A percentile compares a stretch with the other conserved stretches of the same genome.
These are phyloP conservation scores for Leishmania arabica DNA, from an alignment of 208 protist genomes.

Conservation along the genomic window DNA sequence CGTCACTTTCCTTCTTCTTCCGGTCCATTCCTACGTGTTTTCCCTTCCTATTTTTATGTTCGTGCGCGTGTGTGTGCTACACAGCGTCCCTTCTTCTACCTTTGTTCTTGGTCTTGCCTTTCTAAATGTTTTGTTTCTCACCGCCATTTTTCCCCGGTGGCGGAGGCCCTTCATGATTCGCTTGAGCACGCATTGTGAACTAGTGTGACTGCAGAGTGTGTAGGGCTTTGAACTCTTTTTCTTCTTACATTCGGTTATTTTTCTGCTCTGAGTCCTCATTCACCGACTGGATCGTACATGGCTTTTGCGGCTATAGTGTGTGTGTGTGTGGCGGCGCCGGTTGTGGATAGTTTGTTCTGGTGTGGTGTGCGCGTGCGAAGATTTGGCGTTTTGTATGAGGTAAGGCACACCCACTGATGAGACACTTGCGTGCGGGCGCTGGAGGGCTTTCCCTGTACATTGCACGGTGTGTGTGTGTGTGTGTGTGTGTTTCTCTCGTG, in stretches of 20 bases:
- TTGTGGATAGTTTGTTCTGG: neutral
- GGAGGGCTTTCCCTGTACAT: neutral
- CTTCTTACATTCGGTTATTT: neutral
- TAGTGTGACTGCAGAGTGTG: neutral
- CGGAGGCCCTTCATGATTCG: neutral
- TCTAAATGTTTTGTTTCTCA: neutral
- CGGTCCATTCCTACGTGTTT: slow-evolving; percentile 14
- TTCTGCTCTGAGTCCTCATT: slow-evolving; percentile 4
- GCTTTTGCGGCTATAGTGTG: neutral
- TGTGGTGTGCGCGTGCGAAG: neutral
- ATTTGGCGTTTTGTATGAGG: neutral
- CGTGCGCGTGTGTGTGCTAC: neutral
- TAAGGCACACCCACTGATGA: neutral
- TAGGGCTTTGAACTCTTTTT: neutral
- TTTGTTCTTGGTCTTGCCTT: neutral
- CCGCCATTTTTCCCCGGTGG: neutral
- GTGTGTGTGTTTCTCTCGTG: neutral
- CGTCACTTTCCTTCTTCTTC: neutral
- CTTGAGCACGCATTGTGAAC: neutral
- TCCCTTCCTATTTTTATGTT: neutral
- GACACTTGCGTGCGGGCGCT: neutral
- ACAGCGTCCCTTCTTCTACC: neutral
- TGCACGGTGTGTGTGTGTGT: too few species aligned
- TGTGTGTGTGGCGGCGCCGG: neutral
- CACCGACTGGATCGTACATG: neutral